Evolutionary conservation across 495 filamentous ascomycete genomes (phyloP).

Genomic region (Aspergillus saccharolyticus): DNA sequence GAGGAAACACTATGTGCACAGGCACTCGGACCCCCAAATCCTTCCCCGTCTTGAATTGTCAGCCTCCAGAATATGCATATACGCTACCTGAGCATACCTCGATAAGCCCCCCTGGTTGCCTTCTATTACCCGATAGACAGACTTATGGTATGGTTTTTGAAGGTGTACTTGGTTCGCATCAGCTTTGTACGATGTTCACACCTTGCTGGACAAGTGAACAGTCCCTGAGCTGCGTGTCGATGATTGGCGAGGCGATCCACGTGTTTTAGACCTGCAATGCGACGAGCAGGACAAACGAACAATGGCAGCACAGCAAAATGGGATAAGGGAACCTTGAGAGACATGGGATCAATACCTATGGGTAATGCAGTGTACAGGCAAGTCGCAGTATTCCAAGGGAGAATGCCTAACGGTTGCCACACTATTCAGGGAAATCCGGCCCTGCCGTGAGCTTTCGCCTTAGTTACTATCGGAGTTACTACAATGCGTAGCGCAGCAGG

Average conservation of each 20-base stretch:
- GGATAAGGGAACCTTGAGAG: too few species aligned
- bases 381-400: too few species aligned
- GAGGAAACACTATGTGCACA: slow-evolving; percentile 11
- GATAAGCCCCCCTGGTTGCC: too few species aligned
- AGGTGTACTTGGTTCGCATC: background rate
- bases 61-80: too few species aligned
- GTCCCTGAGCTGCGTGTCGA: background rate
- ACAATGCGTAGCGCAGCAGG: slow-evolving; percentile 1
- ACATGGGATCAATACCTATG: too few species aligned
- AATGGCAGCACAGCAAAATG: background rate
- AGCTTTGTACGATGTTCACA: background rate
- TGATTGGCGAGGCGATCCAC: slow-evolving; percentile 7
- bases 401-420: background rate
- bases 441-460: background rate
- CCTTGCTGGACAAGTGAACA: slow-evolving; percentile 6
- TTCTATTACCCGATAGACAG: background rate
- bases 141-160: background rate
- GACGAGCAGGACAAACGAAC: background rate
- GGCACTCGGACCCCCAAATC: slow-evolving; percentile 3
- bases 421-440: background rate
- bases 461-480: slow-evolving; percentile 1
- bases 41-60: background rate
- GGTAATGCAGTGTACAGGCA: too few species aligned
- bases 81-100: too few species aligned
- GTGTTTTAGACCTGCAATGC: slow-evolving; percentile 1